Evolutionary conservation across 2,329 filamentous ascomycete genomes (phyloP), one percentile per base, ranked within the genome.

Genomic region (Metarhizium anisopliae): DNA sequence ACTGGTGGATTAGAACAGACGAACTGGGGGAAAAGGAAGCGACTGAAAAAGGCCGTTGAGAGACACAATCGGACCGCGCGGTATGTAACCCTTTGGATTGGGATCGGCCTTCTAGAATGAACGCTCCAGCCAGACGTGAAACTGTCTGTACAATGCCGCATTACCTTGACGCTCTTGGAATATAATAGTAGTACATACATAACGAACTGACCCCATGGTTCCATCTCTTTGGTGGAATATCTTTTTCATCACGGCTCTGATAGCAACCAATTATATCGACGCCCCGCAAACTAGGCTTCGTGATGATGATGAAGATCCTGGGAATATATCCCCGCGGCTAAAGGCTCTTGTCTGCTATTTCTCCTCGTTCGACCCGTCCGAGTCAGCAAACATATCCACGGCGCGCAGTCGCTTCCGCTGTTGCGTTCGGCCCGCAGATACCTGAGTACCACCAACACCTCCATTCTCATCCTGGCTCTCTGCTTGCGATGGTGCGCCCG

Each of bases 301-400:
- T 47, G 6, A 30, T 47, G 18, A 30, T 11, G 25, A 13, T 13
- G 16, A n/a, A 25, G 10, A 10, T 25, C 18, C 18, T 29, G 3
- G 25, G 6, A 4, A n/a, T 35, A 4, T 20, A 16, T 16, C 18
- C n/a, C 18, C 6, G 8, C 3, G 13, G 38, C 51, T 25, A 43
- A 40, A 13, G 38, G n/a, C n/a, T 52, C n/a, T 14, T 2, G 8
- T 10, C 18, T n/a, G 29, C 47, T 49, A 25, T 43, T 49, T 45
- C 6, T 30, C 45, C 16, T n/a, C 25, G 25, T 59, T 62, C 13
- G 66, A 68, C 14, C 70, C 79, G 61, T 88, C 88, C 4, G 86
- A 88, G 68, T 88, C 87, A 11, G 87, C 89, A 80, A 94, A 95
- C 89, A 94, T 92, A 66, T 94, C 89, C 62, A 88, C 87, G 4